Evolutionary conservation across 495 filamentous ascomycete species (phyloP).

Genomic region (Talaromyces trachyspermus): DNA sequence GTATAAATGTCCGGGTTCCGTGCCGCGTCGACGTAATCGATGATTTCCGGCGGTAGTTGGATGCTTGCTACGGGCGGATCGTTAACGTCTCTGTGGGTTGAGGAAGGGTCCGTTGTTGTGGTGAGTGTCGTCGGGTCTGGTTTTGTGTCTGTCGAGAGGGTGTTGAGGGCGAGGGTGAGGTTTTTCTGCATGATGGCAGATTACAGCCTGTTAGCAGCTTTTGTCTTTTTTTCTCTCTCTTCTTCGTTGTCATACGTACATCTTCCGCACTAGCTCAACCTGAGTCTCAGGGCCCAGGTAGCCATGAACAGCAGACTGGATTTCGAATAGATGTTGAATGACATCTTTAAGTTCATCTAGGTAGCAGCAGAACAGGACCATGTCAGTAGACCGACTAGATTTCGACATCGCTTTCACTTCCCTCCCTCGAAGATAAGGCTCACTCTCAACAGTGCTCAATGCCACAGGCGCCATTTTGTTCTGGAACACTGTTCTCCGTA

Average conservation of each 20-base stretch:
- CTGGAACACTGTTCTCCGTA: neutral
- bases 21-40: conserved; percentile 85
- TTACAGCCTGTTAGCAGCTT: neutral
- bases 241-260: conserved; percentile 44
- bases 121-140: conserved; percentile 22
- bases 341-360: conserved; percentile 45
- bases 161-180: conserved; percentile 32
- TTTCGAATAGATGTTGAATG: conserved; percentile 81
- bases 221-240: neutral
- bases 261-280: conserved; percentile 52
- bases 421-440: too few species aligned
- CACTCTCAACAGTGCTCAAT: conserved; percentile 44
- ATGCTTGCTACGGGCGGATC: conserved; percentile 39
- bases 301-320: conserved; percentile 69
- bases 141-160: conserved; percentile 35
- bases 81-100: conserved; percentile 33
- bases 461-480: conserved; percentile 37
- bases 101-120: conserved; percentile 26
- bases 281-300: conserved; percentile 55
- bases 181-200: conserved; percentile 25
- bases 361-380: too few species aligned
- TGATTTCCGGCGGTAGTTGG: conserved; percentile 77
- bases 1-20: conserved; percentile 99
- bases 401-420: too few species aligned
- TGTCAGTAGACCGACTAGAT: too few species aligned